Evolutionary conservation across 495 filamentous ascomycete genomes (phyloP), one percentile per base, ranked within the genome.

Genomic region (Xylaria scruposa): DNA sequence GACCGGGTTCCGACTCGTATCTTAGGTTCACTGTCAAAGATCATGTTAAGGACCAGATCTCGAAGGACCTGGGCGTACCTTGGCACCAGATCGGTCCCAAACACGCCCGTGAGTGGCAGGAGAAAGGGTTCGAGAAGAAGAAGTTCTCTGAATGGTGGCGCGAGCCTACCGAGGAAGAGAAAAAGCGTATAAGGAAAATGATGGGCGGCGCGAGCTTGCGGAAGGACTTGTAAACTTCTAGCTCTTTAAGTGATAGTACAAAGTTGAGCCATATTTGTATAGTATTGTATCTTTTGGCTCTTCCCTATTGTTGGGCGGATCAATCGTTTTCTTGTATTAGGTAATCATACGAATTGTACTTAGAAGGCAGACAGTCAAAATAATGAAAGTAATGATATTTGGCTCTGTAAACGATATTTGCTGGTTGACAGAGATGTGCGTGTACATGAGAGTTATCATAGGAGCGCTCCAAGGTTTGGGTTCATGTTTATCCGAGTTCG

Each of bases 31-130:
- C 12, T 0, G 63, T 61, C 0, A 36, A 33, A 3, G 7, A 67
- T 9, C 66, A 70, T 13, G 65, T 75, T 56, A 74, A 76, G 62
- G 81, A 82, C 53, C 74, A 77, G 9, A 78, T 82, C 33, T 80
- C 81, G 12, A 80, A 78, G 47, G 80, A 82, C 68, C 68, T 82
- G 36, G 75, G 71, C 31, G 67, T 79, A 0, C 78, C 81, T 2
- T 81, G 69, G 70, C 81, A 83, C 65, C 75, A 77, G 46, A 71
- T 81, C 15, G 75, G 75, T 1, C 42, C 76, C 24, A 54, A 78
- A 8, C 53, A 81, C 4, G 76, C 78, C 40, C 49, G 74, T 47
- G 73, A 76, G 46, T 81, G 80, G 78, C 70, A 74, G 54, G 61
- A 75, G 67, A 78, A 62, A 61, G 80, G 77, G 0, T 82, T 81